Base-by-base conservation (phyloP, 208 protist genomes). In the Trypanosomatidae sp. region DNA sequence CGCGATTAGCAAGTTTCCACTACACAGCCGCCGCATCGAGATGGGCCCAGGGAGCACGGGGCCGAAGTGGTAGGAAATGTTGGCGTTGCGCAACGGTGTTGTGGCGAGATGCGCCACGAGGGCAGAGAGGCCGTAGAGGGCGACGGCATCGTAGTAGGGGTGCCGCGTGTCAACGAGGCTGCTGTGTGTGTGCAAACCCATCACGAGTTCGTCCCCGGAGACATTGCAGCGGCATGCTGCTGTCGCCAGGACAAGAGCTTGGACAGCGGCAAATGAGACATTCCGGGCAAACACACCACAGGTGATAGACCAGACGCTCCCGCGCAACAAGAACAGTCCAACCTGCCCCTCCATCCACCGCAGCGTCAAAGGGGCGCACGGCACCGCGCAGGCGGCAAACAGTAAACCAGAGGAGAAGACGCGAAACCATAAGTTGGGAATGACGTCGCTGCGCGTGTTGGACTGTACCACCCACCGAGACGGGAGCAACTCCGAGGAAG, bases 271-370 rank as follows among this genome's bases (percentile, higher is more conserved):
- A 62, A 84, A 93, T 49, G 74, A 25, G 6, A 96, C 0, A 66
- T 86, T 81, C 5, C 80, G 55, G 15, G 74, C 75, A 22, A 88
- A 85, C 1, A 91, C 44, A 15, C 86, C 87, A 30, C 75, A 81
- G 22, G 85, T 74, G 3, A 96, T 79, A 10, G 91, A 91, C 89
- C 91, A 96, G 25, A 94, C 67, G 55, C 80, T 89, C n/a, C 91
- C 91, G n/a, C 89, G 87, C 3, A 79, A 47, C 17, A 96, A 77
- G 25, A 91, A 85, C 19, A 91, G 78, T 1, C 89, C 89, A 0
- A 91, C 49, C 75, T 96, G 91, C 22, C 77, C 76, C 66, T 96
- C 89, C 62, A 91, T 80, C 80, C 81, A 91, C 8, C 82, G 81
- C 55, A 96, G 59, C 41, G 80, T 85, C 19, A 93, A 76, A 36